phyloP scores from a whole-genome alignment of 257 asterid genomes.

The Scutellaria galericulata region DNA sequence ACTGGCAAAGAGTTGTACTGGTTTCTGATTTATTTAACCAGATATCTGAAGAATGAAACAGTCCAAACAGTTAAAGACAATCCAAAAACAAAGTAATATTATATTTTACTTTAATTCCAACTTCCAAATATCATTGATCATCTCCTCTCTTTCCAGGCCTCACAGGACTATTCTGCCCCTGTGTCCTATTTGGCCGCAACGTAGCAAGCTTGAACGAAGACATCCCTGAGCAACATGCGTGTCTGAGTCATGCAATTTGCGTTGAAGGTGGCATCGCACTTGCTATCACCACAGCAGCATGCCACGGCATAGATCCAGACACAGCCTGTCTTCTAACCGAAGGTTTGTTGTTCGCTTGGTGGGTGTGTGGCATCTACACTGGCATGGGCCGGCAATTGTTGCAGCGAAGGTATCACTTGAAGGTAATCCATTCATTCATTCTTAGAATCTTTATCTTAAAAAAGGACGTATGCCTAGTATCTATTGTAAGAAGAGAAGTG shows the following conservation, averaged over 20 bases:
- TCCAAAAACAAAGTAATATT: too few relatives aligned
- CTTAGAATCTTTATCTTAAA: background rate
- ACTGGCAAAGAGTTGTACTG: too few relatives aligned
- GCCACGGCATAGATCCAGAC: slow-evolving; percentile 74
- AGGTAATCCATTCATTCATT: slow-evolving; percentile 41
- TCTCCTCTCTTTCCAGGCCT: slow-evolving; percentile 44
- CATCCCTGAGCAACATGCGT: slow-evolving; percentile 58
- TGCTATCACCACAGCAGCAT: slow-evolving; percentile 71
- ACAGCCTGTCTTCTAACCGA: slow-evolving; percentile 68
- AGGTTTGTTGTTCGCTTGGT: slow-evolving; percentile 83
- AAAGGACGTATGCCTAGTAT: too few relatives aligned
- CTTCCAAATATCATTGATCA: background rate
- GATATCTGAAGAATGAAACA: too few relatives aligned
- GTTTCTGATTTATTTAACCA: too few relatives aligned
- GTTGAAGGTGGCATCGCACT: slow-evolving; percentile 81
- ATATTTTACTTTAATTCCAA: too few relatives aligned
- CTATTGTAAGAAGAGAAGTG: background rate
- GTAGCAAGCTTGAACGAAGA: slow-evolving; percentile 65
- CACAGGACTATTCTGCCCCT: slow-evolving; percentile 75
- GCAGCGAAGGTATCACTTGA: slow-evolving; percentile 77
- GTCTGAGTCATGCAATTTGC: slow-evolving; percentile 64
- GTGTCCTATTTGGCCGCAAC: slow-evolving; percentile 69
- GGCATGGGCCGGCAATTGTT: slow-evolving; percentile 81
- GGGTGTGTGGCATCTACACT: slow-evolving; percentile 85
- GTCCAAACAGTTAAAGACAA: too few relatives aligned